Evolutionary conservation across 768 basidiomycete species (phyloP), one percentile per base, ranked within the genome.

Genomic region (Lentinula guzmanii): DNA sequence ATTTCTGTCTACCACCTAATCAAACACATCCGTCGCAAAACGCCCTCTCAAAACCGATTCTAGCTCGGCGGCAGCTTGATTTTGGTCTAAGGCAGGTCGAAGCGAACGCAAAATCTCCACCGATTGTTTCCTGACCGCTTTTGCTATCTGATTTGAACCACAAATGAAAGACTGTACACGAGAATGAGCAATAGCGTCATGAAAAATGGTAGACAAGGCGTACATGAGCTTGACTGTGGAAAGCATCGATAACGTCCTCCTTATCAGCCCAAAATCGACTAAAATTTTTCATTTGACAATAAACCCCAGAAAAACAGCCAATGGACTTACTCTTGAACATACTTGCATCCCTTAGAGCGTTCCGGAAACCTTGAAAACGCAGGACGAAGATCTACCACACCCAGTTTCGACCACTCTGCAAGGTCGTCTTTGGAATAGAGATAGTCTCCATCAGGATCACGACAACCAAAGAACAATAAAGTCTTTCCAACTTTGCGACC

Each of bases 391-490:
- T 79, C 77, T 9, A 82, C 72, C 0, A 80, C 73, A 2, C 78
- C 80, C 18, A 71, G 62, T 63, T 71, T 69, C 33, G 66, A 65
- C 81, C 81, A 82, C 62, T 74, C 71, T 46, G 67, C 73, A 46
- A 82, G 68, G 62, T 81, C 80, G 28, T 66, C 70, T 31, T 77
- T 74, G 2, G 68, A 63, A 64, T 82, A 81, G 16, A 82, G 65
- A 63, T 72, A 79, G 65, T 82, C 81, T 52, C 69, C 74, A 9
- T 72, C 67, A 10, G 77, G 77, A 3, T 72, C 64, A 7, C 77
- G 69, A 65, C 81, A 82, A 2, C 81, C 80, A 63, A 80, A 80
- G 74, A 81, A 82, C 39, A 82, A 66, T 21, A 79, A 59, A 52
- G 73, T 71, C 62, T 70, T 67, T 4, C 76, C 77, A 7, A 80